Base-by-base conservation (phyloP, 768 basidiomycete species). In the Harrya chromipes region DNA sequence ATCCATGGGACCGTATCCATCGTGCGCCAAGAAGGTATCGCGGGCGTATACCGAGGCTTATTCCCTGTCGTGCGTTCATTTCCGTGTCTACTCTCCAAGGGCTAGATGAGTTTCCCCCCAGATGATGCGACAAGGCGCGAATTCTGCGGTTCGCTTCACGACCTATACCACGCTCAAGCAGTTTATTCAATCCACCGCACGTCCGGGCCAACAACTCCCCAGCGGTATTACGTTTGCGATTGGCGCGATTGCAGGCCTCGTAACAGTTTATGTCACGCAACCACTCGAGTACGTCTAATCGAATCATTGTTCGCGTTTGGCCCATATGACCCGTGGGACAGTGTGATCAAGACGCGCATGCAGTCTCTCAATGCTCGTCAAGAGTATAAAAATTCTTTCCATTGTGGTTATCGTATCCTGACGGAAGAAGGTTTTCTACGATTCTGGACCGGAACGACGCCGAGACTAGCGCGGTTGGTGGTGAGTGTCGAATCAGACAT, bases 121-220 rank as follows among this genome's bases (percentile, higher is more conserved):
- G 92, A 91, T 95, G 83, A 89, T 95, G 81, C 86, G 94, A 24
- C 95, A 98, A 82, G 94, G 93, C 34, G 95, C 94, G 36, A 99
- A 98, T 66, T 97, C 94, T 5, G 94, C 97, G 10, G 83, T 98
- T 26, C 80, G 95, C 27, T 98, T 97, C 73, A 94, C 94, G 41
- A 93, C 92, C 0, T 98, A 97, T 70, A 82, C 89, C 3, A 95
- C 91, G 0, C 74, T 98, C 51, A 97, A 97, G 70, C 93, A 97
- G 61, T 82, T 93, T 56, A 91, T 93, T 1, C 92, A 92, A 63
- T 87, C 92, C 20, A 85, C 82, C 16, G 78, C 85, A 1, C 79
- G 87, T 29, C 84, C 93, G 0, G 94, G 94, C 4, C 88, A 93
- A 60, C 78, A 81, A 2, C 74, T 98, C 5, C 95, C 97, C 0